Evolutionary conservation across 345 rosid species (phyloP).

Genomic region (Euphorbia tirucalli): DNA sequence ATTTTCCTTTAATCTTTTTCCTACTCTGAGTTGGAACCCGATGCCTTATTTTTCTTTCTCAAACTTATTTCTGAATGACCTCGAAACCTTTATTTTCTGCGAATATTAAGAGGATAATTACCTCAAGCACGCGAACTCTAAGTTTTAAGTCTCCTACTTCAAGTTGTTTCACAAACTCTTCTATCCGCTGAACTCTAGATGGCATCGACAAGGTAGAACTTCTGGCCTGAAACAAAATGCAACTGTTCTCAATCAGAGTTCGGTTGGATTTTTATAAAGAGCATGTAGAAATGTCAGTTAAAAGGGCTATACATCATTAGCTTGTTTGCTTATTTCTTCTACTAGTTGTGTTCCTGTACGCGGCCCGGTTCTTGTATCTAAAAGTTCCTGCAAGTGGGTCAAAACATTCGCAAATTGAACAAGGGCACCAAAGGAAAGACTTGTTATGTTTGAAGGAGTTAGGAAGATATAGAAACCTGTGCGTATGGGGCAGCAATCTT

Average conservation of each 20-base stretch:
- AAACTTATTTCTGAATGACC: background rate
- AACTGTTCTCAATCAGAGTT: conserved; percentile 13
- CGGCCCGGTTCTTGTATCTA: conserved; percentile 57
- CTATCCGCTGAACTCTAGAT: conserved; percentile 70
- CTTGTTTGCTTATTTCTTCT: conserved; percentile 77
- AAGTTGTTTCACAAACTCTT: conserved; percentile 82
- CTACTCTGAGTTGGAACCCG: background rate
- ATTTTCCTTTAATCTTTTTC: background rate
- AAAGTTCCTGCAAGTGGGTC: conserved; percentile 60
- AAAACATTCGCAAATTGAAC: conserved; percentile 4
- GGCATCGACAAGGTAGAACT: conserved; percentile 85
- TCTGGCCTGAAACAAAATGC: conserved; percentile 59
- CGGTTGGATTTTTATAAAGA: background rate
- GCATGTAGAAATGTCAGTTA: background rate
- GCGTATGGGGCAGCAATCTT: conserved; percentile 94
- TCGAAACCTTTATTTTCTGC: too few species aligned
- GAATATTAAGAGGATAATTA: conserved; percentile 17
- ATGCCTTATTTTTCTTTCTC: background rate
- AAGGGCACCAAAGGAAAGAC: background rate
- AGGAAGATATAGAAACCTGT: conserved; percentile 46
- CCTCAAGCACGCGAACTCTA: conserved; percentile 95
- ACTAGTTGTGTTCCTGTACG: conserved; percentile 64
- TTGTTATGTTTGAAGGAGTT: background rate
- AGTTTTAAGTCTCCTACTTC: conserved; percentile 92
- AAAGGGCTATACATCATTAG: conserved; percentile 62